Evolutionary conservation across 805 yeast genomes (phyloP), one percentile per base, ranked within the genome.

Genomic region (Zygoascus tannicola): DNA sequence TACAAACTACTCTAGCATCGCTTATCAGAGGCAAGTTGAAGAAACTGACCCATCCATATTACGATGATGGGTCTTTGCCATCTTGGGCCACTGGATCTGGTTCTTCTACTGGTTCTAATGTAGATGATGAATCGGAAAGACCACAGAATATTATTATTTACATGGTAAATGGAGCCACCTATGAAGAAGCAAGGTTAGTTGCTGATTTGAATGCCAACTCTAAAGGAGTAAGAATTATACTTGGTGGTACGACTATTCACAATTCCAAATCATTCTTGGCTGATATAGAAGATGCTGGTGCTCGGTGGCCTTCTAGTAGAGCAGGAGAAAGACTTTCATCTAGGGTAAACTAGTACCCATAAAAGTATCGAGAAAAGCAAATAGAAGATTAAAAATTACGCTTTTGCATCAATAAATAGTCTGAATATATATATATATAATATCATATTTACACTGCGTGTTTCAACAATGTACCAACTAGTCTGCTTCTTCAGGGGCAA

Each of bases 141-240:
- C 66, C 67, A 7, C 64, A 58, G 44, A 65, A 63, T 38, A 55
- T 66, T 14, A 50, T 68, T 22, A 62, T 68, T 18, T 66, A 65
- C 44, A 55, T 67, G 15, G 76, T 85, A 41, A 97, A 97, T 4
- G 98, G 98, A 14, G 81, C 75, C 2, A 90, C 97, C 1, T 86
- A 77, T 58, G 97, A 90, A 61, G 99, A 92, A 60, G 85, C 94
- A 0, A 74, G 96, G 49, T 64, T 87, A 20, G 77, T 88, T 3
- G 77, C 82, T 44, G 84, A 86, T 48, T 69, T 87, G 50, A 80
- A 81, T 56, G 66, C 75, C 20, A 50, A 56, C 5, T 45, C 50
- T 20, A 74, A 73, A 30, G 76, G 75, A 7, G 70, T 83, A 37
- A 75, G 85, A 50, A 68, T 85, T 14, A 70, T 86, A 1, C 64